Base-by-base conservation (phyloP, 768 basidiomycete genomes). In the Rhizopogon roseolus region DNA sequence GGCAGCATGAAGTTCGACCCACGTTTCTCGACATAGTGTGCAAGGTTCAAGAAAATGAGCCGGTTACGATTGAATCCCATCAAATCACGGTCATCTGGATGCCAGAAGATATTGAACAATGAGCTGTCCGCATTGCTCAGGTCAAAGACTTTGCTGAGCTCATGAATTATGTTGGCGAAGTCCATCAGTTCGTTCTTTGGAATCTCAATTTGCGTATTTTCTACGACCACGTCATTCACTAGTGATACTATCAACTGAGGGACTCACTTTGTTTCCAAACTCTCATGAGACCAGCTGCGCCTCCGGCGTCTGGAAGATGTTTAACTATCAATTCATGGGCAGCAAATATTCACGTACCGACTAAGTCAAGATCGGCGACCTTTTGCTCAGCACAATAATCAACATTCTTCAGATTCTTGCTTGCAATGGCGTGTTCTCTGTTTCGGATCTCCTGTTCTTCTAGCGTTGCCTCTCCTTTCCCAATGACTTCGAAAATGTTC, bases 31-130 rank as follows among this genome's bases (percentile, higher is more conserved):
- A 17, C 19, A 34, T 51, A 60, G 38, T 60, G 56, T 17, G 58
- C 58, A 28, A 60, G 53, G 40, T 60, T 60, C 16, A 60, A 51
- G 43, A 54, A 60, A 17, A 60, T 54, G 13, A 50, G 50, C 7
- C 41, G 54, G 37, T 50, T 57, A 11, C 58, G 58, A 37, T 60
- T 60, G 48, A 60, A 60, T 13, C 58, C 58, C 58, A 60, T 57
- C 39, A 60, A 34, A 11, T 57, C 53, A 5, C 1, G 9, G 50
- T 57, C 56, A n/a, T 32, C 28, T 10, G 37, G 41, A 8, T 57
- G 48, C 53, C 53, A 57, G 42, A 60, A 57, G 48, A 60, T 49
- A 40, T 60, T 56, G 5, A 60, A 46, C 34, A 46, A 19, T 17
- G 6, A 7, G 13, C 19, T 1, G n/a, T 46, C 45, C 7, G 6